Evolutionary conservation across 176 grass and related monocot genomes (phyloP).

Genomic region (Avena atlantica): DNA sequence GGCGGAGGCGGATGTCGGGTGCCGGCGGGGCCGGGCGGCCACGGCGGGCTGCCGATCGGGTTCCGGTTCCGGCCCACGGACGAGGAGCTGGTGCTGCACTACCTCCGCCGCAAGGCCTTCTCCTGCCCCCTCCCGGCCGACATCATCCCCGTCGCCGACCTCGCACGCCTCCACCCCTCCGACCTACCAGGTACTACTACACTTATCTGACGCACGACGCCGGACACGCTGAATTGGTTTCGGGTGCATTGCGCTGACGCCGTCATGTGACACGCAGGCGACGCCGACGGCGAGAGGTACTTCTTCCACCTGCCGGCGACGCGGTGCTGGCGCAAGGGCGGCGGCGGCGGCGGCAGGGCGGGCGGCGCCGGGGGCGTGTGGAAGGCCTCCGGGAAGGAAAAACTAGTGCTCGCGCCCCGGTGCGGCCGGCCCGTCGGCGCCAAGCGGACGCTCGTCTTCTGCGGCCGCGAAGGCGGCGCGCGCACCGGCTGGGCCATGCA

Average conservation of each 20-base stretch:
- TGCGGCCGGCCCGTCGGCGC: constrained; percentile 60
- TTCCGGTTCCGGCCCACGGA: constrained; percentile 95
- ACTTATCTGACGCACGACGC: background rate
- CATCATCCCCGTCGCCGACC: constrained; percentile 84
- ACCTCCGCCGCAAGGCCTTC: constrained; percentile 82
- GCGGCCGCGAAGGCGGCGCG: constrained; percentile 31
- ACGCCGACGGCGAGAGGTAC: constrained; percentile 57
- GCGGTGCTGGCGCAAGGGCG: constrained; percentile 42
- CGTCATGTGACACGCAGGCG: constrained; percentile 27
- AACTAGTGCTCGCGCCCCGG: constrained; percentile 46
- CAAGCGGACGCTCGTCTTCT: constrained; percentile 77
- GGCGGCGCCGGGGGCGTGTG: constrained; percentile 58
- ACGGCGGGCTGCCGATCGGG: constrained; percentile 65
- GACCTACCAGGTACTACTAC: constrained; percentile 69
- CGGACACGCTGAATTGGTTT: background rate
- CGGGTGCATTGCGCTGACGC: background rate
- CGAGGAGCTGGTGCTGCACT: constrained; percentile 88
- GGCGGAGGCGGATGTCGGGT: background rate
- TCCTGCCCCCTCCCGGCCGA: constrained; percentile 75
- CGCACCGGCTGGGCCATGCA: constrained; percentile 86
- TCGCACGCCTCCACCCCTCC: constrained; percentile 63
- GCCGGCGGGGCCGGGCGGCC: constrained; percentile 5
- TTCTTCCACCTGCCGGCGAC: constrained; percentile 71
- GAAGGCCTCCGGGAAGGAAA: constrained; percentile 71
- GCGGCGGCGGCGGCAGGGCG: constrained; percentile 21